Evolutionary conservation across 2,329 filamentous ascomycete species (phyloP).

Genomic region (Arthroderma sp.): DNA sequence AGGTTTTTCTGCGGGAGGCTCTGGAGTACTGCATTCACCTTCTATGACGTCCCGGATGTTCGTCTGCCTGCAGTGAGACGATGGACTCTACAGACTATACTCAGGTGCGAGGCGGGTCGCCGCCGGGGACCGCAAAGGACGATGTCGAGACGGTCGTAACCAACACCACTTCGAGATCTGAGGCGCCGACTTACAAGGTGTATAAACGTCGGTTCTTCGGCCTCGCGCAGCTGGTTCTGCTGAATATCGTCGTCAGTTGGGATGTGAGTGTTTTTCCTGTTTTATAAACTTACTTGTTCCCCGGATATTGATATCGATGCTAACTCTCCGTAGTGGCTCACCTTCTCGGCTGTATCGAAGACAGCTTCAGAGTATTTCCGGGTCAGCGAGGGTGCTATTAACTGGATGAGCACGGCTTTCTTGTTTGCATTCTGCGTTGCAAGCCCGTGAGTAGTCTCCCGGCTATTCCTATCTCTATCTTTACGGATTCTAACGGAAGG

Average conservation of each 20-base stretch:
- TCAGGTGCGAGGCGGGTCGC: background rate
- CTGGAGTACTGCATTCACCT: too few relatives aligned
- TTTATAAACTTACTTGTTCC: too few relatives aligned
- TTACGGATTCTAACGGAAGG: background rate
- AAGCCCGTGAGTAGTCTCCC: slow-evolving; percentile 47
- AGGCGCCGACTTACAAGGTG: slow-evolving; percentile 36
- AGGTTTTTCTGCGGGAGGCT: too few relatives aligned
- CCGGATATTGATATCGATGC: background rate
- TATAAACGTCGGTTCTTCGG: slow-evolving; percentile 90
- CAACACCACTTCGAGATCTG: background rate
- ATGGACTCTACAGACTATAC: slow-evolving; percentile 1
- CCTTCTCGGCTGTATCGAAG: slow-evolving; percentile 71
- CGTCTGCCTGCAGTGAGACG: background rate
- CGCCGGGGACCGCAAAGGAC: background rate
- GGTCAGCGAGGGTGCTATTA: slow-evolving; percentile 64
- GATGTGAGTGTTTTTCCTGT: slow-evolving; percentile 53
- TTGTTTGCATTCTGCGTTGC: slow-evolving; percentile 69
- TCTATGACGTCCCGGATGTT: too few relatives aligned
- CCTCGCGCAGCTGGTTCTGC: slow-evolving; percentile 64
- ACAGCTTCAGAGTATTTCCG: slow-evolving; percentile 63
- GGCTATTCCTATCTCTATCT: background rate
- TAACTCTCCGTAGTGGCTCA: slow-evolving; percentile 60
- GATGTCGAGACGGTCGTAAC: background rate
- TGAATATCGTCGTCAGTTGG: slow-evolving; percentile 93
- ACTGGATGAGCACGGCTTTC: slow-evolving; percentile 85